Percentiles rank a stretch among this genome's conserved stretches.
Conservation (phyloP, 78 protist species). For the Tieghemostelium lacteum region DNA sequence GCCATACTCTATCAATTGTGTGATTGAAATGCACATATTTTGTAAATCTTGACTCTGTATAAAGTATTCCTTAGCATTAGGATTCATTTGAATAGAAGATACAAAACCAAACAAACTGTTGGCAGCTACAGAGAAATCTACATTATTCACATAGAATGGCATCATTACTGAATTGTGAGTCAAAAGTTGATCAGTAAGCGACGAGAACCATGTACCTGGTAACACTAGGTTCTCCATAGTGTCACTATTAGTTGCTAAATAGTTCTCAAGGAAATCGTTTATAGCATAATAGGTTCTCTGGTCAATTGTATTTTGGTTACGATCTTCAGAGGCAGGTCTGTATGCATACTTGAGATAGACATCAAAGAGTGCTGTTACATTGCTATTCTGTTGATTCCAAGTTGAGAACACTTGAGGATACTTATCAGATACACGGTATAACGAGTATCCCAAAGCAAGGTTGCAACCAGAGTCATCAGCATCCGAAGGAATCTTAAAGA, state of each 20-base stretch:
- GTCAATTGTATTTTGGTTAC: conserved; percentile 4
- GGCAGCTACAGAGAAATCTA: conserved; percentile 2
- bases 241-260: background rate
- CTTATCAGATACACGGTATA: background rate
- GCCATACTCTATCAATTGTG: background rate
- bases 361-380: background rate
- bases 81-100: background rate
- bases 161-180: background rate
- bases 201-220: background rate
- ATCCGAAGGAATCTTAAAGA: conserved; percentile 33
- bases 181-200: background rate
- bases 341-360: background rate
- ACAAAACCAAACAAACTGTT: conserved; percentile 23
- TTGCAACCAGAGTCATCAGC: conserved; percentile 15
- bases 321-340: background rate
- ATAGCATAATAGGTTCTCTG: conserved; percentile 21
- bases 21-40: background rate
- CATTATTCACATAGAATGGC: conserved; percentile 7
- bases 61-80: background rate
- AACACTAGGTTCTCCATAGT: background rate
- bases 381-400: background rate
- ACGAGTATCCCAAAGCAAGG: background rate
- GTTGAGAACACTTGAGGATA: background rate
- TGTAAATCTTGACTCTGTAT: conserved; percentile 9
- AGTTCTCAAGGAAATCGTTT: background rate